Evolutionary conservation across 179 eudicot species (phyloP), one percentile per base, ranked within the genome.

Genomic region (Beta macrorhiza): DNA sequence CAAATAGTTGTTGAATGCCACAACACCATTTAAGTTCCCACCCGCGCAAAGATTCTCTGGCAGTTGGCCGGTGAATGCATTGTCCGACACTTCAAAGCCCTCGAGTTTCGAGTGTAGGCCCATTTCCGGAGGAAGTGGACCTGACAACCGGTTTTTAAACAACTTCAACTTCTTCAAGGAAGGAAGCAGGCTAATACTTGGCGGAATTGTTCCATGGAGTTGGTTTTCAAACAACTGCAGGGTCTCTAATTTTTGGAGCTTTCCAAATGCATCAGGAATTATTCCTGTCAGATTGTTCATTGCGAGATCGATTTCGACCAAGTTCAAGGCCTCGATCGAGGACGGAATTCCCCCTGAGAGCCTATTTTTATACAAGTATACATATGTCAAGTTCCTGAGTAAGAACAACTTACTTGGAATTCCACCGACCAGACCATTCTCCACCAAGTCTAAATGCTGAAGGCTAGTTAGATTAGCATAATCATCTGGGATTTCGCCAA

Each of bases 71-170:
- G 90, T 87, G 84, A 95, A 88, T n/a, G 81, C 80, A 59, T 95
- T 95, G 25, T 82, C 56, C 1, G 85, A 67, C 67, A 95, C 88
- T 78, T 95, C 89, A 9, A 95, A 89, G 0, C 76, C 77, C 71
- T 82, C 85, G 0, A 95, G 90, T 19, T 82, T 87, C n/a, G 98
- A 95, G 79, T 92, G 89, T 17, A 84, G 81, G 53, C 98, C 97
- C 9, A 93, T 47, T 51, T 90, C 93, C 0, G 91, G 85, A 1
- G 97, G 99, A 42, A 93, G 72, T 4, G 75, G 71, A 0, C 99
- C 99, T 6, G 83, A 87, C 56, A 95, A 73, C 5, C 81, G 84
- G 81, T 95, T 93, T 10, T n/a, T 42, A 62, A 87, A 93, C 15
- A 92, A 25, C 42, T 78, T 78, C 14, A 96, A 69, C 15, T 0